Conservation (phyloP, 768 basidiomycete genomes). For the Antrodiella citrinella region DNA sequence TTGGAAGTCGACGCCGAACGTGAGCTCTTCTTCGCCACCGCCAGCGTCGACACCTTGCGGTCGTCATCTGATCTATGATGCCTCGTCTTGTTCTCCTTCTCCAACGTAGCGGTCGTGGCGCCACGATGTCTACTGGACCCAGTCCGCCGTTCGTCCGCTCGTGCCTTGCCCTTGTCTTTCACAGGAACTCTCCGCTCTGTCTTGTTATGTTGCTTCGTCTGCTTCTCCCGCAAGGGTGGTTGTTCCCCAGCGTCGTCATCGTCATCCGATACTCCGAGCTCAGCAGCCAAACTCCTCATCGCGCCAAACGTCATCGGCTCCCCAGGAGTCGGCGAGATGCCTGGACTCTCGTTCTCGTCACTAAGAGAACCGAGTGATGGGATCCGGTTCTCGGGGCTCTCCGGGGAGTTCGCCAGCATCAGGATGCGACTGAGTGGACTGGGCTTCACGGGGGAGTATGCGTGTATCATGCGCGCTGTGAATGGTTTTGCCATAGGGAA, state of each 20-base stretch:
- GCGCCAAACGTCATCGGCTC: conserved; percentile 9
- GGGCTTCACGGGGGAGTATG: conserved; percentile 75
- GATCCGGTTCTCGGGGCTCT: conserved; percentile 11
- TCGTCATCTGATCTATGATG: conserved; percentile 2
- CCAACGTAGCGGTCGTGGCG: conserved; percentile 10
- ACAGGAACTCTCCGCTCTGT: conserved; percentile 26
- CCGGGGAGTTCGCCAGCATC: conserved; percentile 52
- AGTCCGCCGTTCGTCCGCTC: conserved; percentile 14
- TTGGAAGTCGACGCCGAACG: conserved; percentile 1
- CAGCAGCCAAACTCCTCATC: conserved; percentile 26
- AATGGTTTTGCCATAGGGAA: conserved; percentile 71
- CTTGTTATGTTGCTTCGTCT: conserved; percentile 18
- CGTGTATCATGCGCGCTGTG: conserved; percentile 63
- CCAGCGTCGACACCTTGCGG: conserved; percentile 1
- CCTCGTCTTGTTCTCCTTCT: conserved; percentile 23
- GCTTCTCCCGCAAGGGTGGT: conserved; percentile 7
- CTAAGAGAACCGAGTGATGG: conserved; percentile 14
- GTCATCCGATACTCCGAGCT: conserved; percentile 32
- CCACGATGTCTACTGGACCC: conserved; percentile 10
- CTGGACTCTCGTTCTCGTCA: conserved; percentile 12
- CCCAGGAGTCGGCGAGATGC: conserved; percentile 11
- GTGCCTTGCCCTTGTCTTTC: conserved; percentile 34
- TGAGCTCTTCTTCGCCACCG: not conserved
- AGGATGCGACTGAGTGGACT: conserved; percentile 77
- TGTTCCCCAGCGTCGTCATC: conserved; percentile 20